A percentile compares a stretch with the other conserved stretches of the same genome.
Conservation (phyloP, 805 yeast genomes). For the Hanseniaspora pseudoguilliermondii region DNA sequence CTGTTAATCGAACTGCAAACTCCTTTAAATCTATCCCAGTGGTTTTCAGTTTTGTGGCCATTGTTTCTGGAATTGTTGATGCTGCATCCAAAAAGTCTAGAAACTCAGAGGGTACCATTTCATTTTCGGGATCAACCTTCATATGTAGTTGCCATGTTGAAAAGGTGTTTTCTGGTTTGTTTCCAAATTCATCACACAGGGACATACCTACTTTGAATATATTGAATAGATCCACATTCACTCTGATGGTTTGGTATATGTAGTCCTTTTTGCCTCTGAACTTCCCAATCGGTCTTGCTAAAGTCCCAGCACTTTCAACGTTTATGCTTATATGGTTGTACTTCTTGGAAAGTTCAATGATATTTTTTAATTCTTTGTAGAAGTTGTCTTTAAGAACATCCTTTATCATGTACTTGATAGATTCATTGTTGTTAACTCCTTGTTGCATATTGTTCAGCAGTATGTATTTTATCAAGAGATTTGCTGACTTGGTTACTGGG, state of each 20-base stretch:
- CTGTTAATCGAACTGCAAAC: conserved; percentile 73
- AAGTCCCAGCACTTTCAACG: conserved; percentile 91
- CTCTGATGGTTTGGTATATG: conserved; percentile 87
- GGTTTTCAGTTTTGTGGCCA: conserved; percentile 43
- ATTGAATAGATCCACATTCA: conserved; percentile 76
- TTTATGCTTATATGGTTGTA: conserved; percentile 57
- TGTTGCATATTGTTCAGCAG: background rate
- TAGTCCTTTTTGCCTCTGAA: conserved; percentile 82
- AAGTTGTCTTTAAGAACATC: conserved; percentile 68
- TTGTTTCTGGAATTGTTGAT: conserved; percentile 9
- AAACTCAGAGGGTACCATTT: conserved; percentile 80
- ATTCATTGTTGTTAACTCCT: conserved; percentile 15
- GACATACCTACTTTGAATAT: conserved; percentile 80
- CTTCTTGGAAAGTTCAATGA: conserved; percentile 45
- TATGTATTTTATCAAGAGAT: too few species aligned
- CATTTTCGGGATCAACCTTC: conserved; percentile 57
- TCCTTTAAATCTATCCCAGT: conserved; percentile 68
- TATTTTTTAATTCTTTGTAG: conserved; percentile 50
- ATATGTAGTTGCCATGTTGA: conserved; percentile 97
- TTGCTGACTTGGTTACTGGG: too few species aligned
- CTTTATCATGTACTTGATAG: conserved; percentile 27
- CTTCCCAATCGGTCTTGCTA: conserved; percentile 90
- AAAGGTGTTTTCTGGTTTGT: conserved; percentile 50
- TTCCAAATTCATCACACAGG: conserved; percentile 54
- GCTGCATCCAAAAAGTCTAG: conserved; percentile 11